A percentile compares a stretch with the other conserved stretches of the same genome.
These are phyloP conservation scores for Ogataea pilisensis DNA, from an alignment of 805 yeast genomes.

Conservation along the genomic window DNA sequence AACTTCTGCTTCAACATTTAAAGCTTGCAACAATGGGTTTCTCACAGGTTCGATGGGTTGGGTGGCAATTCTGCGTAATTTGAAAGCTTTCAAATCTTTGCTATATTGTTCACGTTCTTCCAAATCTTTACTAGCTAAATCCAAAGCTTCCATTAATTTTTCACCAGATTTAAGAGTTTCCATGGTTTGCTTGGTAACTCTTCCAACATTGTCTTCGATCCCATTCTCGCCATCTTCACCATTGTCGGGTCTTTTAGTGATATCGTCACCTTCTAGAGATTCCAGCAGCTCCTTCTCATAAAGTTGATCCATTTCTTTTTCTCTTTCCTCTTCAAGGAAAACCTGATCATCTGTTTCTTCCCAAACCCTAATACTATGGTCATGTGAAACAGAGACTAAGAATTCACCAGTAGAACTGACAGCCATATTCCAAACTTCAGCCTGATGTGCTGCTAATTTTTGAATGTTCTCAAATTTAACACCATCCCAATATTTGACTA, in stretches of 20 bases:
- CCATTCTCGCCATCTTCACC: constrained; percentile 39
- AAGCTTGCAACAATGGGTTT: constrained; percentile 70
- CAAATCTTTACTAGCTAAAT: constrained; percentile 70
- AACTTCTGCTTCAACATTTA: constrained; percentile 65
- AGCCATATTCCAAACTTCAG: constrained; percentile 93
- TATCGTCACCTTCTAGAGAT: constrained; percentile 58
- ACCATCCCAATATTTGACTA: constrained; percentile 97
- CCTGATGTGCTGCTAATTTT: constrained; percentile 78
- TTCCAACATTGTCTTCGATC: constrained; percentile 53
- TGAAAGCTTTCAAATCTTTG: constrained; percentile 32
- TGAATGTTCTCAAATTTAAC: constrained; percentile 94
- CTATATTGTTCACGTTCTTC: constrained; percentile 51
- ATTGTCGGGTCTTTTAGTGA: constrained; percentile 33
- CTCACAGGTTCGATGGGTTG: constrained; percentile 59
- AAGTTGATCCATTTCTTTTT: constrained; percentile 88
- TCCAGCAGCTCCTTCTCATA: constrained; percentile 78
- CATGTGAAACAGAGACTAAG: constrained; percentile 84
- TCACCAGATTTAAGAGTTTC: constrained; percentile 96
- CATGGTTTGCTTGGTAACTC: constrained; percentile 76
- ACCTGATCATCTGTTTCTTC: constrained; percentile 89
- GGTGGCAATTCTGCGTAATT: constrained; percentile 40
- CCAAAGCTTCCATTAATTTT: constrained; percentile 85
- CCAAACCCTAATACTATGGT: constrained; percentile 93
- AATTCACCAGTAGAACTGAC: constrained; percentile 67
- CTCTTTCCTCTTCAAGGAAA: constrained; percentile 95